Base-by-base conservation (phyloP, 164 flowering plant genomes). In the Piper longum region DNA sequence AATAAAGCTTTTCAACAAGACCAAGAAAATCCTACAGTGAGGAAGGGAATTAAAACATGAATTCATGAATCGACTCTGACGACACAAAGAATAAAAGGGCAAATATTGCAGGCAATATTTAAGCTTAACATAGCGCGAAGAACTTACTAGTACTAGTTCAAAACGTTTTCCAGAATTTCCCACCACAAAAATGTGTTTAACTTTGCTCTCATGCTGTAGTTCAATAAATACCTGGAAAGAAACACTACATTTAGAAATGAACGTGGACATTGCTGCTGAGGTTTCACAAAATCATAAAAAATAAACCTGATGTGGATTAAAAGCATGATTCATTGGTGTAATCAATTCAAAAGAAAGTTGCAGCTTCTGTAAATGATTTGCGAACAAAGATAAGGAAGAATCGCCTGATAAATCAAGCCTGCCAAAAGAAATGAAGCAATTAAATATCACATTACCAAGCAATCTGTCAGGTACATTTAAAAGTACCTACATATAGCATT, bases 291-390 rank as follows among this genome's bases (percentile, higher is more conserved):
- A 57, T 18, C 18, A 36, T 41, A 26, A 69, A 66, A 11, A 14
- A 9, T 48, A 71, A 60, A 92, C 99, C 96, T 95, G 96, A 69
- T 87, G 93, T 7, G 99, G 99, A 64, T 78, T 80, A 73, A 88
- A 90, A 66, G 76, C 68, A 63, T 80, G 70, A 41, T 82, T 87
- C 45, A 55, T 76, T 60, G 95, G 91, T 65, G 89, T 80, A 45
- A 82, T 65, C 73, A 95, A 72, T 36, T 77, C 78, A 67, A 95
- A 91, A 61, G 88, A 80, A 19, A 95, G 65, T 6, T 83, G 84
- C 79, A 95, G 71, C 81, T 91, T 91, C 73, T 95, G 99, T 36
- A 95, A 91, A 74, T 95, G 97, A 66, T 87, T 87, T 57, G 99
- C 97, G 60, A 91, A 82, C 59, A 95, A 72, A 43, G 96, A 75